phyloP scores from a whole-genome alignment of 768 basidiomycete species.

The Rhodocollybia butyracea region DNA sequence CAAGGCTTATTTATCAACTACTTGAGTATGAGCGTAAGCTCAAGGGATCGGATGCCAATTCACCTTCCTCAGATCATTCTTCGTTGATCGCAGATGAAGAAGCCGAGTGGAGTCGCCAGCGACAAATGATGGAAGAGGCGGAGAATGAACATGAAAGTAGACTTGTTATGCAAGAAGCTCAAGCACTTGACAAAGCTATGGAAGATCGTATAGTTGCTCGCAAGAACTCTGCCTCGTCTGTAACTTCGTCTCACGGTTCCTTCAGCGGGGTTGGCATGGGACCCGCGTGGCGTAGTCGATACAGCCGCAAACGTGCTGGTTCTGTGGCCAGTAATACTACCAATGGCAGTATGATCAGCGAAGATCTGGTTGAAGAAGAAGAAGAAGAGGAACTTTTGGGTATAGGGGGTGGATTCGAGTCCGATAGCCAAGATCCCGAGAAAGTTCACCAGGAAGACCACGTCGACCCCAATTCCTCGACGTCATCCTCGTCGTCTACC shows the following conservation, averaged over 20 bases:
- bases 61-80: constrained; percentile 51
- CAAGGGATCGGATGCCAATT: constrained; percentile 46
- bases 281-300: constrained; percentile 60
- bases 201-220: constrained; percentile 77
- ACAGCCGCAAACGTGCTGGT: constrained; percentile 64
- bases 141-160: constrained; percentile 51
- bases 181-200: constrained; percentile 83
- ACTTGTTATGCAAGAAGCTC: constrained; percentile 73
- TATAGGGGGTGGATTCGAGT: constrained; percentile 63
- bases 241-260: constrained; percentile 44
- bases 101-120: constrained; percentile 77
- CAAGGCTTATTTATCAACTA: constrained; percentile 88
- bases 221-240: constrained; percentile 65
- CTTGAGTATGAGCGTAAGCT: constrained; percentile 85
- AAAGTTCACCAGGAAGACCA: constrained; percentile 18
- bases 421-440: constrained; percentile 22
- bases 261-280: constrained; percentile 64
- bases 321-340: constrained; percentile 74
- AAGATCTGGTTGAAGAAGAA: constrained; percentile 79
- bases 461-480: constrained; percentile 26
- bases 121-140: constrained; percentile 56
- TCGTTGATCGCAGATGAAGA: constrained; percentile 59
- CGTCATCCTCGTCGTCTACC: constrained; percentile 23
- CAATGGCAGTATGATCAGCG: constrained; percentile 67
- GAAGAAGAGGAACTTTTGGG: constrained; percentile 74